Conservation (phyloP, 345 rosid genomes). For the Brassica nigra region DNA sequence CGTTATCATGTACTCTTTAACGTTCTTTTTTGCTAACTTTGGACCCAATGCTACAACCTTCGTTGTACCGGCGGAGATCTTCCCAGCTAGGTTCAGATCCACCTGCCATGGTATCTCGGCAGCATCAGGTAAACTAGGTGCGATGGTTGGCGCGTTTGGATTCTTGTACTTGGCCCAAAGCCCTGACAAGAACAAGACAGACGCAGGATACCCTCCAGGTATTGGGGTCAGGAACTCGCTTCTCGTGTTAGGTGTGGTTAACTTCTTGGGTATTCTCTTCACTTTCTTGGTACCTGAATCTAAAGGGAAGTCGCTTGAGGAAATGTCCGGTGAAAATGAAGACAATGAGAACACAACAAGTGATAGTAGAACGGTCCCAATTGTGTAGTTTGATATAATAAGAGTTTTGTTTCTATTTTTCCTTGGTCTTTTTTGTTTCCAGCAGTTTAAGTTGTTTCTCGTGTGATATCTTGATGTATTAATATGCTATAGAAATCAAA, state of each 20-base stretch:
- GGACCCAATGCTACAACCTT: constrained; percentile 91
- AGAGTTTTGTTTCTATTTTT: not conserved
- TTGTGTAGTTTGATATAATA: not conserved
- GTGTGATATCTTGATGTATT: not conserved
- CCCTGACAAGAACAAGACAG: constrained; percentile 63
- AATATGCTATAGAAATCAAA: not conserved
- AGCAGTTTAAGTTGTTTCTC: not conserved
- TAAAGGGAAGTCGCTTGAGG: constrained; percentile 42
- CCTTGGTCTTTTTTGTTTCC: not conserved
- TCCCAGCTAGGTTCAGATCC: constrained; percentile 81
- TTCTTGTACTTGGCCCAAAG: constrained; percentile 60
- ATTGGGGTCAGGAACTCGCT: constrained; percentile 79
- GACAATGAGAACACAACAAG: not conserved
- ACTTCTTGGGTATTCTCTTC: constrained; percentile 45
- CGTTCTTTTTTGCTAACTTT: constrained; percentile 90
- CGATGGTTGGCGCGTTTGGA: constrained; percentile 80
- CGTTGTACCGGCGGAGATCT: constrained; percentile 86
- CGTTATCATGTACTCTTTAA: constrained; percentile 65
- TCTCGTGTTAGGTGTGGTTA: constrained; percentile 58
- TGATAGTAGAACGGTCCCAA: not conserved
- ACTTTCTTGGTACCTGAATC: constrained; percentile 46
- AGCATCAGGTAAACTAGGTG: constrained; percentile 77
- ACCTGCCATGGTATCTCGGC: constrained; percentile 86
- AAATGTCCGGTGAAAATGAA: constrained; percentile 27
- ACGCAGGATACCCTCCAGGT: constrained; percentile 86